Percentiles rank a stretch among this genome's conserved stretches.
These are phyloP conservation scores for Cucumis cinereus DNA, from an alignment of 306 rosid genomes.

Conservation along the genomic window DNA sequence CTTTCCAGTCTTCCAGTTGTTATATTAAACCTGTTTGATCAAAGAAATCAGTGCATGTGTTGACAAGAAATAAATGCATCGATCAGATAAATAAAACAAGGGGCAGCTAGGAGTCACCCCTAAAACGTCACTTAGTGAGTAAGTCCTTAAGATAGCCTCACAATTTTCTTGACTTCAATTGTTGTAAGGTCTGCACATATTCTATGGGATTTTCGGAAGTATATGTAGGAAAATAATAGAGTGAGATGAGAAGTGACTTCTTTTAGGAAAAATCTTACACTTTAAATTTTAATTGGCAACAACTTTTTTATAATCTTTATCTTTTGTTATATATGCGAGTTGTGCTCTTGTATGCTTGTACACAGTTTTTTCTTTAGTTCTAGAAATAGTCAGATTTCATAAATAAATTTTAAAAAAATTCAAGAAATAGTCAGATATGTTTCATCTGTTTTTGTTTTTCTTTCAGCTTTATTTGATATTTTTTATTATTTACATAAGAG, in stretches of 20 bases:
- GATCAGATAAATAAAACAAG: not conserved
- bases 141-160: not conserved
- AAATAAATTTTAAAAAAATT: too few species aligned
- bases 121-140: not conserved
- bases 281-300: not conserved
- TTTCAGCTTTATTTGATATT: not conserved
- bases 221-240: not conserved
- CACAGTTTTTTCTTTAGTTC: not conserved
- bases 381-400: not conserved
- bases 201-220: not conserved
- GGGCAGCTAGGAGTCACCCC: not conserved
- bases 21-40: not conserved
- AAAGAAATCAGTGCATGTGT: not conserved
- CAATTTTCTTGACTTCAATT: not conserved
- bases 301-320: not conserved
- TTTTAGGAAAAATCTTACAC: not conserved
- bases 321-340: not conserved
- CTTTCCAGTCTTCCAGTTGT: not conserved
- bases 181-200: not conserved
- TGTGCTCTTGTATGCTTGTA: not conserved
- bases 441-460: not conserved
- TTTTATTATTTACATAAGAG: not conserved
- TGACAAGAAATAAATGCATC: not conserved
- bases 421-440: not conserved
- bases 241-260: not conserved